Conservation (phyloP, 768 basidiomycete genomes). For the Leccinum subgranulosum region DNA sequence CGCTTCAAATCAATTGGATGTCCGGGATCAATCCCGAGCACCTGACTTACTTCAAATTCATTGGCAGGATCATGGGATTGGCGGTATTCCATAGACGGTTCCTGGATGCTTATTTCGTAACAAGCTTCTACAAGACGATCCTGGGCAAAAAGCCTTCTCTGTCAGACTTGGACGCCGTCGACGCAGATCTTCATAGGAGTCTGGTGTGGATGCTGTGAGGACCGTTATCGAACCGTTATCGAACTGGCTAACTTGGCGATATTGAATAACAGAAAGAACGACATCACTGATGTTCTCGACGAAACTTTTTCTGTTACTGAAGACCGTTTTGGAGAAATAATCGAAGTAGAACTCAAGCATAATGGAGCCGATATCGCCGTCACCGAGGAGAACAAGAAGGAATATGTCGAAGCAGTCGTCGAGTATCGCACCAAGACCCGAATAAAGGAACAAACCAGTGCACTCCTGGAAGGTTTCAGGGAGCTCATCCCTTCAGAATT, state of each 20-base stretch:
- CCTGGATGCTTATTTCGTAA: slow-evolving; percentile 77
- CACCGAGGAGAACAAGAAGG: slow-evolving; percentile 74
- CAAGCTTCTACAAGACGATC: slow-evolving; percentile 80
- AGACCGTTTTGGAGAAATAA: slow-evolving; percentile 71
- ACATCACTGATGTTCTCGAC: slow-evolving; percentile 71
- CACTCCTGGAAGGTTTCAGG: slow-evolving; percentile 82
- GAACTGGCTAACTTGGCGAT: background rate
- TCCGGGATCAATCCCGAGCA: slow-evolving; percentile 77
- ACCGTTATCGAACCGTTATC: background rate
- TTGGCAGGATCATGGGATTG: slow-evolving; percentile 69
- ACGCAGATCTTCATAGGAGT: slow-evolving; percentile 66
- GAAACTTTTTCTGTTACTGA: slow-evolving; percentile 71
- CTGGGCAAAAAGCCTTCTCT: slow-evolving; percentile 57
- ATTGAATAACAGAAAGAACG: slow-evolving; percentile 54
- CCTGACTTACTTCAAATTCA: slow-evolving; percentile 79
- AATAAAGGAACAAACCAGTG: slow-evolving; percentile 78
- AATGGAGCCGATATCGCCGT: slow-evolving; percentile 60
- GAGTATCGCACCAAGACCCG: slow-evolving; percentile 80
- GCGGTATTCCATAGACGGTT: slow-evolving; percentile 78
- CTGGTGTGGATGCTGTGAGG: slow-evolving; percentile 74
- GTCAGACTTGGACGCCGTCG: slow-evolving; percentile 66
- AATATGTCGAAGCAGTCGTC: slow-evolving; percentile 75
- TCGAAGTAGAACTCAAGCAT: slow-evolving; percentile 63
- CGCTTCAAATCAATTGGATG: slow-evolving; percentile 75
- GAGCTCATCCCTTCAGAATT: slow-evolving; percentile 84